Base-by-base conservation (phyloP, 352 stramenopile genomes). In the Pythium oligandrum region DNA sequence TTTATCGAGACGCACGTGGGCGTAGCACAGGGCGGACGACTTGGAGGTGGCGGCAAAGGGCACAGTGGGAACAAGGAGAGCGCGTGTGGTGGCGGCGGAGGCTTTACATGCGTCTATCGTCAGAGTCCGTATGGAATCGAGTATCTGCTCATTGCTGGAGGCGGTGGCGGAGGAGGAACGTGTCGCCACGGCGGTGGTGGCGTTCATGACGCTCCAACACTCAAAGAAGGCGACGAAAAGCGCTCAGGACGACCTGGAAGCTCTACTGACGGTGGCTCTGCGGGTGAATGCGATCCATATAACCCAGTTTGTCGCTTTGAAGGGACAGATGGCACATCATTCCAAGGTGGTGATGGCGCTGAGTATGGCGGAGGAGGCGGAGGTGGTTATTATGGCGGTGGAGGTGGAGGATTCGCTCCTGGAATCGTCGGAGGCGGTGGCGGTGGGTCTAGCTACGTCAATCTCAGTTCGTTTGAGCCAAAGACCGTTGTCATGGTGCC, bases 331-430 rank as follows among this genome's bases (percentile, higher is more conserved):
- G 81, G 81, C 3, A 12, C 31, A 2, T 77, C 73, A 7, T 62
- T 88, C 37, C 75, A 86, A 44, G 81, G 78, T 48, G 81, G 81
- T 3, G 62, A 85, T 63, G 81, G 78, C 31, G 78, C 78, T 5
- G 81, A 92, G 48, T 92, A 83, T 57, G 78, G 81, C 12, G 81
- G 81, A 4, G 81, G 81, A 0, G 81, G 78, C 5, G 78, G 81
- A 5, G 75, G 78, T 0, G 81, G 81, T 3, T 57, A 75, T 40
- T 92, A 83, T 58, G 81, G 81, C 30, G 81, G 81, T 0, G 81
- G 81, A 0, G 78, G 81, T 0, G 81, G 78, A 8, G 81, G 81
- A 0, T 91, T 87, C 46, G 71, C 81, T 2, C 81, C 78, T 6
- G 81, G 81, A 6, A 87, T 91, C 57, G 81, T 79, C 30, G 81